A percentile compares a stretch with the other conserved stretches of the same genome.
Evolutionary conservation across 1,284 basidiomycete species (phyloP).

Genomic region (Ceratobasidium sp.): DNA sequence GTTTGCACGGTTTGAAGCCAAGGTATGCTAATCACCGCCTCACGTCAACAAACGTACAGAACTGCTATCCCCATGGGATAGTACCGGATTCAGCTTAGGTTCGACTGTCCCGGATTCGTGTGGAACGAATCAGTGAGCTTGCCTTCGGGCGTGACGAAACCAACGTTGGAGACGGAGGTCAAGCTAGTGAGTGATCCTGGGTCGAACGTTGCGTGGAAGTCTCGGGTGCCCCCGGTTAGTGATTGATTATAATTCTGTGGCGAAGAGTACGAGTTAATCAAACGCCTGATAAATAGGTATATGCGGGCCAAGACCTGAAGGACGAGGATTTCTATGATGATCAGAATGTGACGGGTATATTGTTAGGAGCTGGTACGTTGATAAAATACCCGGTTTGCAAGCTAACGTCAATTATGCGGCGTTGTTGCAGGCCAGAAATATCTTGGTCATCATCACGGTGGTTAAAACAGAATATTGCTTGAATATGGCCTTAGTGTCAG

Average conservation of each 20-base stretch:
- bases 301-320: constrained; percentile 6
- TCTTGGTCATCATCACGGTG: constrained; percentile 12
- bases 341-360: constrained; percentile 7
- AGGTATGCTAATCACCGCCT: neutral
- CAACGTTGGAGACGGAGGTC: neutral
- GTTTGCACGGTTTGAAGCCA: constrained; percentile 18
- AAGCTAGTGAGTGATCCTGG: neutral
- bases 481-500: neutral
- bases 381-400: neutral
- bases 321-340: constrained; percentile 26
- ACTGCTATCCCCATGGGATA: neutral
- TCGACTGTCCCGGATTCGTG: constrained; percentile 3
- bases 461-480: neutral
- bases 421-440: constrained; percentile 2
- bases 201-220: constrained; percentile 9
- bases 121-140: constrained; percentile 15
- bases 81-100: constrained; percentile 15
- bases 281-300: neutral
- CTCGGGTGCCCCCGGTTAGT: constrained; percentile 5
- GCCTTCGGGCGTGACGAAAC: constrained; percentile 6
- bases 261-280: neutral
- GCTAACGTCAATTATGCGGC: neutral
- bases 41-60: neutral
- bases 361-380: constrained; percentile 5
- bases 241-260: neutral